Conservation (phyloP, 768 basidiomycete genomes). For the Leccinum barrowsii region DNA sequence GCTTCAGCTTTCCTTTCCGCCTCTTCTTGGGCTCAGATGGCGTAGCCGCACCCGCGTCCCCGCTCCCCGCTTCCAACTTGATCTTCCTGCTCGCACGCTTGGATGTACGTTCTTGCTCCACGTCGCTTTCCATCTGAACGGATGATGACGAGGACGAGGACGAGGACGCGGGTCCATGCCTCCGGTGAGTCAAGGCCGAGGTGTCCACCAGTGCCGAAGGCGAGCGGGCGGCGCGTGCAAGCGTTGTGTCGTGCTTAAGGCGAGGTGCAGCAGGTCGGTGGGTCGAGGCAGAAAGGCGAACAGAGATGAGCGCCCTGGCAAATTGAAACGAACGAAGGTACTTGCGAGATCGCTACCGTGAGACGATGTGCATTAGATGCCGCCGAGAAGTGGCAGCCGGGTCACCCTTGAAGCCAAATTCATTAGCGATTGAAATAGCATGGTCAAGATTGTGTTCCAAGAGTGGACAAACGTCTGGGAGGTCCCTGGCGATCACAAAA, state of each 20-base stretch:
- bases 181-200: too few species aligned
- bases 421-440: conserved; percentile 36
- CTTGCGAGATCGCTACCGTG: conserved; percentile 73
- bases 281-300: not conserved
- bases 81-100: too few species aligned
- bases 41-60: too few species aligned
- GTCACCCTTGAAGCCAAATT: conserved; percentile 27
- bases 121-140: too few species aligned
- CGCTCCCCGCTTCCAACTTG: too few species aligned
- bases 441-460: conserved; percentile 41
- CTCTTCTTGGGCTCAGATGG: too few species aligned
- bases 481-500: conserved; percentile 61
- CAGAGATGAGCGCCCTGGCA: not conserved
- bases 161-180: too few species aligned
- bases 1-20: too few species aligned
- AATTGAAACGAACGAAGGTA: conserved; percentile 11
- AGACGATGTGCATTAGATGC: conserved; percentile 62
- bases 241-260: not conserved
- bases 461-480: conserved; percentile 65
- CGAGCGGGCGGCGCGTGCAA: too few species aligned
- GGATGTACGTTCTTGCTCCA: too few species aligned
- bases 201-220: too few species aligned
- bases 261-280: not conserved
- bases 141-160: too few species aligned
- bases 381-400: not conserved